These are phyloP conservation scores for Aegilops tauschii DNA, from an alignment of 176 grass and related monocot genomes.

Conservation along the genomic window DNA sequence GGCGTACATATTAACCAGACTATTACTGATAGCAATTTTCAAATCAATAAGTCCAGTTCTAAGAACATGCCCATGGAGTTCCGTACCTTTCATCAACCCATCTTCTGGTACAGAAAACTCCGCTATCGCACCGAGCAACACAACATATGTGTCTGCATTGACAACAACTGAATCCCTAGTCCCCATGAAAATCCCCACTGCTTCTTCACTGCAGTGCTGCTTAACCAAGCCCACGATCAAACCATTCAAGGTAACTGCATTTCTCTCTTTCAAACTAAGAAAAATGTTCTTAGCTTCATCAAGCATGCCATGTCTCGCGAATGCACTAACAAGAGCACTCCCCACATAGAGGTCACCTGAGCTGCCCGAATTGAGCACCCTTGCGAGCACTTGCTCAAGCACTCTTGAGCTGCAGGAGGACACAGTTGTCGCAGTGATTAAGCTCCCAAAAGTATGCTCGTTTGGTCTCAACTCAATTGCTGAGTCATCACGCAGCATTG, in stretches of 20 bases:
- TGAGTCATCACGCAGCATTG: slow-evolving; percentile 42
- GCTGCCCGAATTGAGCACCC: slow-evolving; percentile 52
- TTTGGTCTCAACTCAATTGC: slow-evolving; percentile 36
- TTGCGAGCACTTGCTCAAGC: slow-evolving; percentile 54
- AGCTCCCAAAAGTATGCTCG: slow-evolving; percentile 74
- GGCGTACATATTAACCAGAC: slow-evolving; percentile 73
- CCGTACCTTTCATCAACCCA: slow-evolving; percentile 60
- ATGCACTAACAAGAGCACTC: slow-evolving; percentile 76
- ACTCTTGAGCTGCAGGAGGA: slow-evolving; percentile 30
- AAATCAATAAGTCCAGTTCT: slow-evolving; percentile 43
- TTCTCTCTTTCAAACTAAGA: slow-evolving; percentile 54
- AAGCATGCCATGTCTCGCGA: slow-evolving; percentile 54
- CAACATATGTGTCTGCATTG: slow-evolving; percentile 69
- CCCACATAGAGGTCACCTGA: slow-evolving; percentile 66
- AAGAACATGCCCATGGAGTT: slow-evolving; percentile 59
- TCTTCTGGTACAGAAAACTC: slow-evolving; percentile 49
- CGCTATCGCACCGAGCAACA: slow-evolving; percentile 65
- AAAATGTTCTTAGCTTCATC: slow-evolving; percentile 67
- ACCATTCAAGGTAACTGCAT: slow-evolving; percentile 75
- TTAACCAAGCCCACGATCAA: slow-evolving; percentile 69
- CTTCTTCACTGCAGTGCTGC: slow-evolving; percentile 60
- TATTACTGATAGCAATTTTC: slow-evolving; percentile 63
- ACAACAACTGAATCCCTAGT: slow-evolving; percentile 35
- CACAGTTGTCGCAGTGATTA: slow-evolving; percentile 49
- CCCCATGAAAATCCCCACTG: slow-evolving; percentile 51